These are phyloP conservation scores for Diaporthe ampelina DNA, from an alignment of 2,329 filamentous ascomycete genomes.

Conservation along the genomic window DNA sequence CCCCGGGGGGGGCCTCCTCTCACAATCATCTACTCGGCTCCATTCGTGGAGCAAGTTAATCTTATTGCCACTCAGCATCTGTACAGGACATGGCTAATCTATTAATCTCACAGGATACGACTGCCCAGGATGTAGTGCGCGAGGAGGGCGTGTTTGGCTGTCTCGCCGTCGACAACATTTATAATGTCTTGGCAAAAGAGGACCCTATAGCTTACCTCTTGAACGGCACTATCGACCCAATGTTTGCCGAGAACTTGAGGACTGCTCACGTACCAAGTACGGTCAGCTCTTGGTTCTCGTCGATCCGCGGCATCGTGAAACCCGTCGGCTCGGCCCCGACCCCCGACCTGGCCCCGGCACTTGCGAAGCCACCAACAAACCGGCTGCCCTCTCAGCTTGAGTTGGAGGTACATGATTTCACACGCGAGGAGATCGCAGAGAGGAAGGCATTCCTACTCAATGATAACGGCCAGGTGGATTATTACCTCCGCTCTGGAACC, in stretches of 20 bases:
- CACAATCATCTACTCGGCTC: too few relatives aligned
- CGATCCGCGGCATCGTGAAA: constrained; percentile 71
- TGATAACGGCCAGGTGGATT: constrained; percentile 97
- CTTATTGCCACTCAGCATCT: neutral
- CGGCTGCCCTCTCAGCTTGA: constrained; percentile 80
- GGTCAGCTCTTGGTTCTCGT: constrained; percentile 74
- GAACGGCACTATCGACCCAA: constrained; percentile 88
- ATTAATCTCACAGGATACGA: constrained; percentile 58
- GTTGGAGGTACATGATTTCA: constrained; percentile 95
- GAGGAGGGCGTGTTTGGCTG: constrained; percentile 87
- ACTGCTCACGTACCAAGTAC: constrained; percentile 84
- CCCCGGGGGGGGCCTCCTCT: too few relatives aligned
- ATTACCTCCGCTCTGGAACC: constrained; percentile 84
- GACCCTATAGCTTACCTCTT: constrained; percentile 90
- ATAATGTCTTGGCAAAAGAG: constrained; percentile 84
- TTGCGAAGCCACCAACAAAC: constrained; percentile 55
- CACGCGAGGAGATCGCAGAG: constrained; percentile 91
- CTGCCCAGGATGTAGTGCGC: constrained; percentile 76
- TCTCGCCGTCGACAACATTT: constrained; percentile 93
- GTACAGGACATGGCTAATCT: neutral
- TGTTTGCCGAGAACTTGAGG: constrained; percentile 83
- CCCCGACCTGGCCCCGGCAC: constrained; percentile 46
- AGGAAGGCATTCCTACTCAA: constrained; percentile 90
- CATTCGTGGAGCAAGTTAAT: neutral
- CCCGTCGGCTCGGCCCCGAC: constrained; percentile 61